Evolutionary conservation across 1,284 basidiomycete genomes (phyloP), one percentile per base, ranked within the genome.

Genomic region (Tilletia walkeri): DNA sequence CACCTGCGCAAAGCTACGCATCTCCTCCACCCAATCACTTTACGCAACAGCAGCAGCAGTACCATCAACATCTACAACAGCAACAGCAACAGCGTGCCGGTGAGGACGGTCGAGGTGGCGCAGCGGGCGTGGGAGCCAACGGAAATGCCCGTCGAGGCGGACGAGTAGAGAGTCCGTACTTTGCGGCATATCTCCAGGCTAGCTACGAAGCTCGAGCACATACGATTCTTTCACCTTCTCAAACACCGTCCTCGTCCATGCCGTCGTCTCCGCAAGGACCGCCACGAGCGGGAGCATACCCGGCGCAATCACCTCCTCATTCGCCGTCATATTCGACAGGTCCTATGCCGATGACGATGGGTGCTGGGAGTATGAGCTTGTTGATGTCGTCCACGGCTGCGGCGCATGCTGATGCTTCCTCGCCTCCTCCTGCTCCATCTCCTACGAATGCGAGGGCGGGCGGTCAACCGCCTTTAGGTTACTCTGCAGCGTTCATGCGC

Each of bases 311-410:
- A 18, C 50, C 16, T 7, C 50, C 41, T 7, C 14, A 53, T 53
- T 10, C 16, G 50, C 50, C 16, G 10, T 18, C 41, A 3, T 45
- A 53, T 53, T 10, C 16, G 50, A 53, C 6, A 7, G 41, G 41
- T 45, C 41, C 41, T 7, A 53, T 53, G 50, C 9, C 59, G 36
- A 63, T 63, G 59, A 34, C 30, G 16, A 63, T 63, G 59, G 59
- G 59, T 38, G 59, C 59, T 9, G 59, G 59, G 12, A 63, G 59
- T n/a, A 63, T 63, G 59, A 63, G 59, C 59, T 20, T 63, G 59
- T 34, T 63, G 24, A 14, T 20, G 34, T 56, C 54, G 54, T 14
- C 20, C 34, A n/a, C 24, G 50, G 50, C 50, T 3, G 50, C 50
- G n/a, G 50, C 18, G 18, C 24, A 53, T 53, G 9, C 6, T 45